Base-by-base conservation (phyloP, 139 green algal genomes). In the Zygnema cylindricum region DNA sequence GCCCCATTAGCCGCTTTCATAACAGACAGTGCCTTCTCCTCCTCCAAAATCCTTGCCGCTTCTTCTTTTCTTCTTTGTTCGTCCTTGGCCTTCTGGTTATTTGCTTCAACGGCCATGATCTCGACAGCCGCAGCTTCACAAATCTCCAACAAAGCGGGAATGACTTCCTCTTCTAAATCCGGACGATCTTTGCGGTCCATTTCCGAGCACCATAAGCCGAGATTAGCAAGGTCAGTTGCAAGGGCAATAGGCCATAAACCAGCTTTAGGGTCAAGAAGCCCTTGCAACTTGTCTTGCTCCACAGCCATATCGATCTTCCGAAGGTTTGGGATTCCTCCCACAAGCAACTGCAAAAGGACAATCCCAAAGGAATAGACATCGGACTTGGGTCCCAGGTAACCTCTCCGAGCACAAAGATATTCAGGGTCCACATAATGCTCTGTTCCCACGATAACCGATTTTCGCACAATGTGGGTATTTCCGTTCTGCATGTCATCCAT, bases 391-490 rank as follows among this genome's bases (percentile, higher is more conserved):
- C 89, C 69, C 21, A 82, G 82, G 0, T 77, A 75, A 32, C 75
- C 87, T 33, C 55, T 69, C 55, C 79, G 21, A n/a, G 92, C 73
- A 69, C 81, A 87, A 25, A 87, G 55, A 11, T 94, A 87, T 86
- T 97, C 95, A 1, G 96, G 96, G 1, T 95, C 94, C 94, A 96
- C 96, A 94, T 96, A 98, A 22, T 89, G 85, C 69, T 86, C 84
- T 1, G 92, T 94, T 0, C 92, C 92, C 0, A 91, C 84, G 40
- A 94, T 71, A 0, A 87, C 81, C 1, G 43, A 81, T n/a, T 69
- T 89, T 32, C 77, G 81, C n/a, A 71, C 83, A 30, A 88, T 86
- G 49, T 91, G 77, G 57, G 90, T 92, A 38, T 90, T 55, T 39
- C 85, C 88, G 2, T 40, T 43, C 23, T 69, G 57, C 1, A 87